Evolutionary conservation across 129 eudicot genomes (phyloP).

Genomic region (Lactuca sativa): DNA sequence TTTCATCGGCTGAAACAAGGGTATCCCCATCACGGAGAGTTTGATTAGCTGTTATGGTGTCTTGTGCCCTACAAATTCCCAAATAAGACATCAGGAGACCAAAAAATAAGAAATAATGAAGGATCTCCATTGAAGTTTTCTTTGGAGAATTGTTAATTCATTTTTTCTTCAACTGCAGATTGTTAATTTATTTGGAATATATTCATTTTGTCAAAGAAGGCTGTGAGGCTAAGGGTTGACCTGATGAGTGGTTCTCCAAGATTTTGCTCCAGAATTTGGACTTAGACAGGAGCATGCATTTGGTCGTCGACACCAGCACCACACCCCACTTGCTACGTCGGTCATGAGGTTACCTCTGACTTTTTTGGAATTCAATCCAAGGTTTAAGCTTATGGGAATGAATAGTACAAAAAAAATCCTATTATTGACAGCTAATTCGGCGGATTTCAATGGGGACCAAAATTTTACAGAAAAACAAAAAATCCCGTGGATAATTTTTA

Average conservation of each 20-base stretch:
- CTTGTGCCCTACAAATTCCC: neutral
- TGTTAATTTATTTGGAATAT: neutral
- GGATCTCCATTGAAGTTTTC: neutral
- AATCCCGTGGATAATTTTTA: too few species aligned
- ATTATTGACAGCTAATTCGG: too few species aligned
- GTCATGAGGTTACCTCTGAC: too few species aligned
- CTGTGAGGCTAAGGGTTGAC: neutral
- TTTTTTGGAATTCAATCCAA: too few species aligned
- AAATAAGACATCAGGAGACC: neutral
- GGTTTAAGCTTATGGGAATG: too few species aligned
- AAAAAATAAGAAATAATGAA: neutral
- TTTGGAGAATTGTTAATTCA: neutral
- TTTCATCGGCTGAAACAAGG: constrained; percentile 12
- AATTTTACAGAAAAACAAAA: too few species aligned
- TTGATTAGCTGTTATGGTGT: constrained; percentile 12
- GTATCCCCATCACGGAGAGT: constrained; percentile 8
- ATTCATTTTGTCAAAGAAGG: neutral
- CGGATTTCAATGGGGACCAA: too few species aligned
- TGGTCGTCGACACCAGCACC: neutral
- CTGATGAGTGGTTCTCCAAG: neutral
- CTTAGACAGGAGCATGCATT: neutral
- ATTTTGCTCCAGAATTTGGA: neutral
- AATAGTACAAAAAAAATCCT: too few species aligned
- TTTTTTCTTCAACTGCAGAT: too few species aligned
- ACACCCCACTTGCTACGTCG: neutral